phyloP scores from a whole-genome alignment of 2,329 filamentous ascomycete genomes.

The Scedosporium aurantiacum region DNA sequence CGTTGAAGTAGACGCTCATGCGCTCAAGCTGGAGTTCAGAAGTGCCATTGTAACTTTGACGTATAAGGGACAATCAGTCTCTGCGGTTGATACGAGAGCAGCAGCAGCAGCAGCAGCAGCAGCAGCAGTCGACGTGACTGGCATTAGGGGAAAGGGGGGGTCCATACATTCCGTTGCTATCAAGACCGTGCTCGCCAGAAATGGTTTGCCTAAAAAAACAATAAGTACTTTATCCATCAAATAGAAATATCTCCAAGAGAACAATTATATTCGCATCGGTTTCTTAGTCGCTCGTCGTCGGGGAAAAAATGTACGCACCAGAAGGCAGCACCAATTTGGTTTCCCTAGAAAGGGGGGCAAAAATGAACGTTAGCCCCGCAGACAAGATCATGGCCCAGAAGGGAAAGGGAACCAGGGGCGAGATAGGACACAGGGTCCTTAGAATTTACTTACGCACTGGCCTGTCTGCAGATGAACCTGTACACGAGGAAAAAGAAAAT shows the following conservation, averaged over 20 bases:
- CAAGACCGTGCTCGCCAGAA: slow-evolving; percentile 88
- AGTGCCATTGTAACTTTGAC: slow-evolving; percentile 79
- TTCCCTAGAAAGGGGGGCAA: slow-evolving; percentile 54
- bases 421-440: background rate
- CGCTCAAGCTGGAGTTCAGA: slow-evolving; percentile 99
- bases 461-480: slow-evolving; percentile 99
- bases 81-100: background rate
- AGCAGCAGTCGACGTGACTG: background rate
- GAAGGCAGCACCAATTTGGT: slow-evolving; percentile 99
- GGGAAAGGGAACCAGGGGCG: background rate
- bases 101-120: background rate
- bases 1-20: slow-evolving; percentile 99
- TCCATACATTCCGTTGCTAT: slow-evolving; percentile 88
- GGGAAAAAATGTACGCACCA: slow-evolving; percentile 51
- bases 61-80: background rate
- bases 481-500: slow-evolving; percentile 41
- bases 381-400: slow-evolving; percentile 3
- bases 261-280: background rate
- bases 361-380: slow-evolving; percentile 23
- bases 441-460: slow-evolving; percentile 68
- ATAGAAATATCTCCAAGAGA: background rate
- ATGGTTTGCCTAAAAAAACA: slow-evolving; percentile 55
- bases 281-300: background rate
- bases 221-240: slow-evolving; percentile 24
- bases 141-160: slow-evolving; percentile 7